Evolutionary conservation across 1,284 basidiomycete genomes (phyloP).

Genomic region (Fomitiporia mediterranea): DNA sequence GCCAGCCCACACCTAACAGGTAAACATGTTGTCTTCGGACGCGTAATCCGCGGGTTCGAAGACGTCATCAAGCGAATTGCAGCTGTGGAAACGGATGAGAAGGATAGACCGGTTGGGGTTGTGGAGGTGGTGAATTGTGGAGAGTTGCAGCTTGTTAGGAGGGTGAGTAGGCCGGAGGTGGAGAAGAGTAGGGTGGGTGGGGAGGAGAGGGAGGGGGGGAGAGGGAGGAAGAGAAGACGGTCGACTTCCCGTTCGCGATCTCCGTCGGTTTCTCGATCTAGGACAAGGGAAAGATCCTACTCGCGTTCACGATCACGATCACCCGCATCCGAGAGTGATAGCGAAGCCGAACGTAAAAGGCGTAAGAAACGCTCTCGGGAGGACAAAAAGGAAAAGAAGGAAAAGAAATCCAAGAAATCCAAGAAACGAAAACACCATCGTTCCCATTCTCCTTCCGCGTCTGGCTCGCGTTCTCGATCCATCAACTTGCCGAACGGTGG

Average conservation of each 20-base stretch:
- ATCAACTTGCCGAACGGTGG: conserved; percentile 20
- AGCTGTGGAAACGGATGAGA: conserved; percentile 57
- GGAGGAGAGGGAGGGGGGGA: conserved; percentile 22
- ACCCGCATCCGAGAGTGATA: conserved; percentile 10
- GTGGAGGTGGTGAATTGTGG: conserved; percentile 80
- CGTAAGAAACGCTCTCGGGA: conserved; percentile 31
- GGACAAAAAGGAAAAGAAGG: conserved; percentile 28
- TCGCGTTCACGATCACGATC: conserved; percentile 19
- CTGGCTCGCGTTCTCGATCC: conserved; percentile 7
- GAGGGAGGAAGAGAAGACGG: conserved; percentile 30
- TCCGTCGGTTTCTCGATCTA: conserved; percentile 21
- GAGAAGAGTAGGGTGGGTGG: conserved; percentile 20
- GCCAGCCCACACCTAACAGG: conserved; percentile 70
- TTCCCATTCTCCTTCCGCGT: conserved; percentile 20
- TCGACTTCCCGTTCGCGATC: conserved; percentile 27
- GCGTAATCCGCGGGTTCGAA: conserved; percentile 56
- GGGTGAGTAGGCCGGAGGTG: conserved; percentile 25
- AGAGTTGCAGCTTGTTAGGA: conserved; percentile 68
- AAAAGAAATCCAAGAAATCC: conserved; percentile 28
- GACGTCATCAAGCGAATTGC: conserved; percentile 54
- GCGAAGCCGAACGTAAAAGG: conserved; percentile 26
- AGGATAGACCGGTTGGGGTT: conserved; percentile 64
- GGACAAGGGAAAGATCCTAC: conserved; percentile 26
- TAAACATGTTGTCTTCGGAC: conserved; percentile 79
- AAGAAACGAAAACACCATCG: conserved; percentile 22